Conservation (phyloP, 1,139 yeast species). For the Suhomyces taliae region DNA sequence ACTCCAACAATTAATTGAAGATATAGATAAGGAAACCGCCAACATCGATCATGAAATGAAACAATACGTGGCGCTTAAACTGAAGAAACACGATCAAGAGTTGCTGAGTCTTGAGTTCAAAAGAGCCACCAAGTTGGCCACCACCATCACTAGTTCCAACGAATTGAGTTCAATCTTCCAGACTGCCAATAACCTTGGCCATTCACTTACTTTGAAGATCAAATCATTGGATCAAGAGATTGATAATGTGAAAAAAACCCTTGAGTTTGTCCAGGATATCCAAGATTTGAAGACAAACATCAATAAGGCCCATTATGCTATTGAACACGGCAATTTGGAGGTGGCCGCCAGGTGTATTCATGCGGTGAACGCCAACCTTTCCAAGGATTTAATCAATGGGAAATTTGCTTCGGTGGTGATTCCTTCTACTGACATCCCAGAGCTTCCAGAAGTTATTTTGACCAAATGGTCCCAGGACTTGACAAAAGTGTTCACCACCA, state of each 20-base stretch:
- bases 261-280: conserved; percentile 64
- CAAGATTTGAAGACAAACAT: conserved; percentile 64
- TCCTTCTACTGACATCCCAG: conserved; percentile 92
- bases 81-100: conserved; percentile 37
- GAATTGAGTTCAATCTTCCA: conserved; percentile 53
- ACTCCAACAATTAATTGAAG: conserved; percentile 18
- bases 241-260: conserved; percentile 62
- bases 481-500: conserved; percentile 54
- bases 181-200: conserved; percentile 65
- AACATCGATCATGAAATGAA: conserved; percentile 27
- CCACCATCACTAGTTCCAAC: conserved; percentile 40
- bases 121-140: conserved; percentile 36
- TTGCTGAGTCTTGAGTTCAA: conserved; percentile 37
- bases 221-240: conserved; percentile 71
- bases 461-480: conserved; percentile 59
- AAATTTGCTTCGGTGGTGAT: conserved; percentile 77
- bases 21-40: conserved; percentile 21
- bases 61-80: conserved; percentile 27
- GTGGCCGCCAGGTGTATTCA: conserved; percentile 66
- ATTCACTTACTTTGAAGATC: conserved; percentile 66
- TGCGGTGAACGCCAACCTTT: conserved; percentile 51
- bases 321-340: conserved; percentile 69
- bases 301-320: conserved; percentile 65
- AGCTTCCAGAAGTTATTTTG: conserved; percentile 62
- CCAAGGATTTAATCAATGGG: conserved; percentile 56